These are phyloP conservation scores for Globisporangium cederbergense DNA, from an alignment of 352 stramenopile species.

Conservation along the genomic window DNA sequence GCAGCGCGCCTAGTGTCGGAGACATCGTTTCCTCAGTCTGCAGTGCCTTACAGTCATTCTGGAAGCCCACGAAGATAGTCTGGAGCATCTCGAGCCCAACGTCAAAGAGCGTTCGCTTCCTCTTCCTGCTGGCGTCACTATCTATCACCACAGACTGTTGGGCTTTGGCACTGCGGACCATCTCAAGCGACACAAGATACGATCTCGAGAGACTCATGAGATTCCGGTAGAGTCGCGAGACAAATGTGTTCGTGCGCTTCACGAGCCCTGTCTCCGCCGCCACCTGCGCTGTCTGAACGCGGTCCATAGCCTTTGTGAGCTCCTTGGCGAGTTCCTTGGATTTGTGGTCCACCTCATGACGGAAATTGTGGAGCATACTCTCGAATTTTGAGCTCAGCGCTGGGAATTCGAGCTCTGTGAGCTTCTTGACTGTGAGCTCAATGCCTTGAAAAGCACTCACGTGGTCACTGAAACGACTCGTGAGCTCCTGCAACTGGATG, in stretches of 20 bases:
- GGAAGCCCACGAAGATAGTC: constrained; percentile 34
- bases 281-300: constrained; percentile 24
- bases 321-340: constrained; percentile 36
- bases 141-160: constrained; percentile 1
- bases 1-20: constrained; percentile 25
- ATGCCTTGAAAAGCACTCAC: constrained; percentile 24
- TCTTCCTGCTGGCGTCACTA: constrained; percentile 9
- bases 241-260: constrained; percentile 24
- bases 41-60: constrained; percentile 20
- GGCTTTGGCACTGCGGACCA: constrained; percentile 23
- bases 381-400: constrained; percentile 36
- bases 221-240: constrained; percentile 45
- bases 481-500: constrained; percentile 32
- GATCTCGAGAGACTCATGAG: constrained; percentile 46
- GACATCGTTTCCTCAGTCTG: constrained; percentile 12
- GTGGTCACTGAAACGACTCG: constrained; percentile 26
- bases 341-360: constrained; percentile 41
- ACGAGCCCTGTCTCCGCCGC: constrained; percentile 20
- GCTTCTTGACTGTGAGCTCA: constrained; percentile 25
- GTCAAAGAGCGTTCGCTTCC: constrained; percentile 26
- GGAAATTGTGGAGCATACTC: constrained; percentile 36
- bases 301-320: constrained; percentile 28
- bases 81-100: constrained; percentile 40
- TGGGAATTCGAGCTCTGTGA: constrained; percentile 41
- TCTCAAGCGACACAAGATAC: constrained; percentile 41